Percentiles rank a stretch among this genome's conserved stretches.
phyloP scores from a whole-genome alignment of 192 early-diverging fungal genomes.

The Diversispora epigaea region DNA sequence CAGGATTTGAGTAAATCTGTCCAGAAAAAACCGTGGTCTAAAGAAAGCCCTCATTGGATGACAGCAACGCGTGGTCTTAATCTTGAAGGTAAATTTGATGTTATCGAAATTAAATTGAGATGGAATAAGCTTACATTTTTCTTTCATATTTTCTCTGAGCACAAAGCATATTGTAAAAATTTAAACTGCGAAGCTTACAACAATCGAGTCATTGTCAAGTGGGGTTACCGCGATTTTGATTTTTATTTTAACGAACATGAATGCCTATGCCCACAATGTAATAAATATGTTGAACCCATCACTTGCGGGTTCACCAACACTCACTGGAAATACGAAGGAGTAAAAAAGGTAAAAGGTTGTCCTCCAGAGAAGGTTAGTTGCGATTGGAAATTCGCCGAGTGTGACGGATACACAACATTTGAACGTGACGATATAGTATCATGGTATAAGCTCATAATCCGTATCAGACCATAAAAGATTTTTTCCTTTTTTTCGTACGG shows the following conservation, averaged over 20 bases:
- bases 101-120: not conserved
- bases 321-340: constrained; percentile 1
- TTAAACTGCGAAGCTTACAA: not conserved
- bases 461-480: not conserved
- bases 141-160: not conserved
- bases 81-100: constrained; percentile 4
- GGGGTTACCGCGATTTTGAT: not conserved
- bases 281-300: not conserved
- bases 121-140: not conserved
- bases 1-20: not conserved
- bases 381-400: not conserved
- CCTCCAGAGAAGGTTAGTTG: not conserved
- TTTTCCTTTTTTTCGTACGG: too few relatives aligned
- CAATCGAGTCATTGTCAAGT: not conserved
- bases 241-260: not conserved
- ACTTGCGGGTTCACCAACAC: not conserved
- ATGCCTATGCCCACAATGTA: not conserved
- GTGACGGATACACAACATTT: constrained; percentile 6
- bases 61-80: not conserved
- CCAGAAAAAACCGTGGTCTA: not conserved
- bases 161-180: constrained; percentile 8
- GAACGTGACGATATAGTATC: not conserved
- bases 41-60: not conserved
- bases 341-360: not conserved
- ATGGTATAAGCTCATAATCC: not conserved